Evolutionary conservation across 2,329 filamentous ascomycete genomes (phyloP).

Genomic region (Aspergillaceae sp.): DNA sequence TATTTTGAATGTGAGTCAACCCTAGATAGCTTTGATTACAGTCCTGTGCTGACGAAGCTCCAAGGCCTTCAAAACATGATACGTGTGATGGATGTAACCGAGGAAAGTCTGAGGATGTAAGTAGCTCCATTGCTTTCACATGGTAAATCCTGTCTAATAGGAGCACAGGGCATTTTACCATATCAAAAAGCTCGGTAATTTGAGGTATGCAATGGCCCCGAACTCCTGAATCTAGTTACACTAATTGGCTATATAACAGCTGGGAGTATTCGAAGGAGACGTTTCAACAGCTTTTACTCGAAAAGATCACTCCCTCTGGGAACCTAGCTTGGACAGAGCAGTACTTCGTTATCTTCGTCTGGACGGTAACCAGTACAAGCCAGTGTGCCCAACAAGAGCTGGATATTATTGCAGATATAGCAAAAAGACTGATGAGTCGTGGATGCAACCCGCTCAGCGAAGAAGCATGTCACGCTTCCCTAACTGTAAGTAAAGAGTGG

Average conservation of each 20-base stretch:
- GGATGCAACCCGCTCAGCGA: conserved; percentile 45
- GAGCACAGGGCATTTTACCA: conserved; percentile 50
- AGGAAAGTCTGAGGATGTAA: conserved; percentile 54
- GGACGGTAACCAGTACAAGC: conserved; percentile 50
- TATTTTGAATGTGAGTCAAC: conserved; percentile 33
- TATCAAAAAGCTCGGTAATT: conserved; percentile 55
- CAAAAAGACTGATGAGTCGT: conserved; percentile 33
- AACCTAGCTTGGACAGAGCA: conserved; percentile 59
- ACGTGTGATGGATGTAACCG: conserved; percentile 49
- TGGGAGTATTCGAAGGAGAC: conserved; percentile 34
- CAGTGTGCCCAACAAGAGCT: conserved; percentile 27
- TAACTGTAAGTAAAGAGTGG: conserved; percentile 28
- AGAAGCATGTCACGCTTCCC: conserved; percentile 48
- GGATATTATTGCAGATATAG: conserved; percentile 14
- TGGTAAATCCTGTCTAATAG: neutral
- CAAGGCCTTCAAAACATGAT: conserved; percentile 54
- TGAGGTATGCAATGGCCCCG: conserved; percentile 26
- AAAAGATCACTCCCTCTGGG: conserved; percentile 45
- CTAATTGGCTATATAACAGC: conserved; percentile 16
- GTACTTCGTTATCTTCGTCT: conserved; percentile 58
- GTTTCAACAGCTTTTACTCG: conserved; percentile 56
- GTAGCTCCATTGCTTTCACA: conserved; percentile 5
- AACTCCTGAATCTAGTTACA: neutral
- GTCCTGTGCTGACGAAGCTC: conserved; percentile 31
- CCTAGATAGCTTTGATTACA: neutral